Base-by-base conservation (phyloP, 176 grass and related monocot genomes). In the Dendrocalamus sinicus region DNA sequence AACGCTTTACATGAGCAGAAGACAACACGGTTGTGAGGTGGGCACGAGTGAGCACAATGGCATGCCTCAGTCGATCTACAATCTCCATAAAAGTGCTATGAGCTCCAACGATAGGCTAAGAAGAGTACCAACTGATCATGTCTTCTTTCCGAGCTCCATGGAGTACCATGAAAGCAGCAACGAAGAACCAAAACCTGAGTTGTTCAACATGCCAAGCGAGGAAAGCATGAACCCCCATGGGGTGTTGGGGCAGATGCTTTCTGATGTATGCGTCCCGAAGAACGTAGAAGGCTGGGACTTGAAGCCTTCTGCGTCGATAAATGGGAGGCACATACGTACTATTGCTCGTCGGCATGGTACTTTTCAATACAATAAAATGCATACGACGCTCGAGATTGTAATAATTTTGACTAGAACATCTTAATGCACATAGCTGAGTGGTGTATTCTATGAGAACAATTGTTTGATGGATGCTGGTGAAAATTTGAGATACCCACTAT, bases 231-330 rank as follows among this genome's bases (percentile, higher is more conserved):
- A 85, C 78, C 79, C 89, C 64, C 82, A 88, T 72, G 95, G 95
- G 39, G 91, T 93, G 55, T 55, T 94, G 79, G 89, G 95, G 26
- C 85, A 92, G 73, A 76, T 91, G 66, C 77, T 95, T 59, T 92
- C 84, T 57, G 85, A 93, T 81, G 93, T 87, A 19, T 93, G 89
- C 24, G 88, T 89, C 45, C 93, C 93, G 0, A 93, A 93, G 67
- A 87, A 95, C 32, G 46, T 98, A n/a, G 91, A 95, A 86, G 91
- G 89, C 32, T 98, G 96, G 96, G 96, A 98, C 28, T 84, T 98
- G 63, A 92, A 92, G 64, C 88, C 82, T 40, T 55, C 37, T 9
- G 65, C 70, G 1, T 84, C 88, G 5, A 35, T 91, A 20, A 81
- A n/a, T n/a, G n/a, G n/a, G n/a, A n/a, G n/a, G n/a, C n/a, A n/a